Conservation (phyloP, 2,329 filamentous ascomycete species). For the Ceratocystis cacaofunesta region DNA sequence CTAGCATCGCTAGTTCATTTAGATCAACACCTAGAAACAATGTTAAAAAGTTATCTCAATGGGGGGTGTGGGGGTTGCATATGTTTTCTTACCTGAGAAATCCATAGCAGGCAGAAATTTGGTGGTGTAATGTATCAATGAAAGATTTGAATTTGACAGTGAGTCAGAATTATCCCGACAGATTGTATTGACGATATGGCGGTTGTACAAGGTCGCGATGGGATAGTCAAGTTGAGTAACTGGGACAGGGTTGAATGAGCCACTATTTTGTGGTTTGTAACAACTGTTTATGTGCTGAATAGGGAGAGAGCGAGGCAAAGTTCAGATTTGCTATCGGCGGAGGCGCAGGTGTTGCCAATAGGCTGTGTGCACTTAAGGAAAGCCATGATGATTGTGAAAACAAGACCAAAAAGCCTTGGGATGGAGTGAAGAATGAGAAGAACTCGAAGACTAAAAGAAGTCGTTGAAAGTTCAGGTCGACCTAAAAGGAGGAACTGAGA, state of each 20-base stretch:
- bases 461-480: conserved; percentile 54
- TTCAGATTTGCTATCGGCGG: conserved; percentile 47
- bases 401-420: conserved; percentile 59
- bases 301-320: conserved; percentile 62
- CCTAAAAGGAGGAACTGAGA: conserved; percentile 37
- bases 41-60: conserved; percentile 15
- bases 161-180: not conserved
- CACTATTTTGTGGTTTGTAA: not conserved
- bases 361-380: conserved; percentile 51
- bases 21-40: conserved; percentile 37
- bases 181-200: not conserved
- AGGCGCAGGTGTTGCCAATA: conserved; percentile 48
- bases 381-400: conserved; percentile 64
- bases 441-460: conserved; percentile 28
- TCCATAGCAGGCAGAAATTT: conserved; percentile 5
- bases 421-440: conserved; percentile 47
- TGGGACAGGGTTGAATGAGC: not conserved
- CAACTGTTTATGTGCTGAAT: conserved; percentile 25
- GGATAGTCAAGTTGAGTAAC: not conserved
- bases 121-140: not conserved
- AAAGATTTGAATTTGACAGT: not conserved
- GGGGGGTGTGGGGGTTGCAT: conserved; percentile 24
- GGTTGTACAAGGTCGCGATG: not conserved
- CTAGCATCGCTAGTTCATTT: conserved; percentile 43
- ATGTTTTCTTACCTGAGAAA: conserved; percentile 9